Evolutionary conservation across 108 stramenopile species (phyloP), one percentile per base, ranked within the genome.

Genomic region (Tribonema minus): DNA sequence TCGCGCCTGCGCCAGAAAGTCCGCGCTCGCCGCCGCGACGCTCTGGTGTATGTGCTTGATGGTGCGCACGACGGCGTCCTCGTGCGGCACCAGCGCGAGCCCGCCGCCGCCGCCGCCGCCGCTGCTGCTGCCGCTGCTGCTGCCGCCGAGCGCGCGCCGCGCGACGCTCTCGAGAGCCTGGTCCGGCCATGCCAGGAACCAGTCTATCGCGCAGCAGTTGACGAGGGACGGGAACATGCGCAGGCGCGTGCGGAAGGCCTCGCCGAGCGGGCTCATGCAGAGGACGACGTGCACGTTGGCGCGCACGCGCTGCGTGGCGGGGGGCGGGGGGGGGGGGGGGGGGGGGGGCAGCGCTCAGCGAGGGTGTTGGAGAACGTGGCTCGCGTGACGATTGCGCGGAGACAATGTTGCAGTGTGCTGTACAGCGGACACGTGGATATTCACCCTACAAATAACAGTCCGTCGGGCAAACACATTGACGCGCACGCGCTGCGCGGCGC

Each of bases 131-230:
- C 82, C 74, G 91, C 69, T 23, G 93, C 90, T 0, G 93, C 84
- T 40, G 92, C 91, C 28, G 79, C 86, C 26, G 93, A 65, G 80
- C 92, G 91, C 26, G 89, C 78, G 34, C 89, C 76, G 1, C 92
- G 88, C n/a, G n/a, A n/a, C n/a, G n/a, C n/a, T n/a, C n/a, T n/a
- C n/a, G n/a, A n/a, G n/a, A n/a, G n/a, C 79, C 54, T 84, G 76
- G 23, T 86, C 83, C 4, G 88, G 88, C 88, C 88, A 89, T 28
- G 84, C 87, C 68, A 78, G 40, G 80, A 88, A 88, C 88, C 88
- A 89, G 77, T 89, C 88, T 9, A 89, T 88, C 25, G 86, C 88
- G 76, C 87, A 88, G 75, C 88, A 89, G 63, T 85, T 88, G 32
- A 87, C 84, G 12, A 89, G 41, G 27, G 86, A 87, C 0, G 88